Base-by-base conservation (phyloP, 305 asterid genomes). In the Nicotiana rustica region DNA sequence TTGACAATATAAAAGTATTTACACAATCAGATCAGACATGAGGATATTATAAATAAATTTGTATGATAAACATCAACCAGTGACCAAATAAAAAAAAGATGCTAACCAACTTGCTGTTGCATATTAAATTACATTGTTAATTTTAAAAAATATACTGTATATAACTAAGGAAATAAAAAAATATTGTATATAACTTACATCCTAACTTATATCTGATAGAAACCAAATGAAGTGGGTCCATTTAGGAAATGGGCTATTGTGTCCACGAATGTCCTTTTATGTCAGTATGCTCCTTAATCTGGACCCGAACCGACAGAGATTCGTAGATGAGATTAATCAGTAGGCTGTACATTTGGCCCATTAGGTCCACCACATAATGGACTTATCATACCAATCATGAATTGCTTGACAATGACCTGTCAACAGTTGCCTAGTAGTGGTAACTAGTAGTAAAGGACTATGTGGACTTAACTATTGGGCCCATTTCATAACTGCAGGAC, bases 251-350 rank as follows among this genome's bases (percentile, higher is more conserved):
- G 52, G 79, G 64, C 64, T 52, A 49, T 47, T 75, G 29, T 49
- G 9, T 75, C 25, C 65, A 21, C 47, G 64, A 14, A 75, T 75
- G 65, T 75, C 64, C 18, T 49, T 66, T 25, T 29, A 31, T 66
- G 71, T 66, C 71, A 31, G 44, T 66, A 66, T 73, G 83, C 75
- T 18, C 86, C 62, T n/a, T 44, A 12, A 14, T 4, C 7, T 67
- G 82, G 87, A 62, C 67, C 84, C 70, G 81, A 25, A 5, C 79
- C 36, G 80, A 84, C 82, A 81, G 57, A 66, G 80, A 84, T 82
- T 31, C 77, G 64, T 75, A 49, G 47, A 25, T 25, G 44, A 73
- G 44, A 73, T 49, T 25, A 73, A 73, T 25, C 79, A 25, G 71
- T 2, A 0, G 44, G 44, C 44, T 66, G 47, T 66, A 29, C 47